Evolutionary conservation across 163 green algal genomes (phyloP), one percentile per base, ranked within the genome.

Genomic region (Coccomyxa subellipsoidea): DNA sequence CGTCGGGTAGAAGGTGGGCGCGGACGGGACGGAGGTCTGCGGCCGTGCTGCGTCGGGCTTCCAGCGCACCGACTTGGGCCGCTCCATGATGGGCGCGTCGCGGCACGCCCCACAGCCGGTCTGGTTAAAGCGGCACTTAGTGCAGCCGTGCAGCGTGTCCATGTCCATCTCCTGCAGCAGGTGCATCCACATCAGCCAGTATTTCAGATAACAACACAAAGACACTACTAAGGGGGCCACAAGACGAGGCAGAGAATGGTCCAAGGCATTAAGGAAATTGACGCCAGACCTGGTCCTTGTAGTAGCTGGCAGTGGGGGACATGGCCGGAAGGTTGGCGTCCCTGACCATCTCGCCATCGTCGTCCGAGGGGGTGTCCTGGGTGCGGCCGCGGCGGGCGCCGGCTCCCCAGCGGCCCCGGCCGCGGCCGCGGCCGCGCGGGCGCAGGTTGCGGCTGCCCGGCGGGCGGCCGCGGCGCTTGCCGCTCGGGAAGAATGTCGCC

Each of bases 1-100:
- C 1, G 93, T 97, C 4, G 95, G 95, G 69, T 88, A 84, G 77
- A 95, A 98, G 18, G 89, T 92, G 0, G 91, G 90, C 0, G 90
- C 78, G 0, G 36, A 76, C n/a, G 39, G 77, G 4, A 84, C 84
- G 54, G 80, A 84, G 21, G 78, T 85, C 80, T 92, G 87, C 21
- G 83, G 70, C 32, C 78, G 81, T 1, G 78, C 84, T 31, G 79
- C 77, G 34, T 72, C 81, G 1, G 89, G 88, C 79, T 80, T 83
- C 88, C 88, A 92, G 15, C 88, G 82, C 36, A 89, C 76, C 18
- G 8, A 76, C 36, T 79, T 83, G 9, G 81, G 82, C 9, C 88
- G 83, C 54, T 84, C 82, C 35, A 92, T 80, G 12, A 80, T 81
- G 8, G 88, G 86, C 54, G 82, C 84, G 37, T 84, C 81, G 6